Evolutionary conservation across 371 early-diverging fungal genomes (phyloP), one percentile per base, ranked within the genome.

Genomic region (Lichtheimia corymbifera): DNA sequence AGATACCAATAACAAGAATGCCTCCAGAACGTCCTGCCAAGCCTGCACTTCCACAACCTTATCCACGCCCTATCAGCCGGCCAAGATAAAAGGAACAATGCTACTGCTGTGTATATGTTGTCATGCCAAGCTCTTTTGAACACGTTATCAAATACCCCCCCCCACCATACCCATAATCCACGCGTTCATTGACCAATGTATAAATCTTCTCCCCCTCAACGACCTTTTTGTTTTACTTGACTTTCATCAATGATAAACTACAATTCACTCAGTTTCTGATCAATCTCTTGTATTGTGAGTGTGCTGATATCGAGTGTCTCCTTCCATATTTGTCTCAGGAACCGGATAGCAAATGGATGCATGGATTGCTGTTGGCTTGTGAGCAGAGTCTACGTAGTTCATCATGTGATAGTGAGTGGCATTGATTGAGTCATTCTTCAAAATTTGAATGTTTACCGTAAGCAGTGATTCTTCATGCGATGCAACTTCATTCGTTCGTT

Each of bases 251-350:
- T 22, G 47, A 47, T 47, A 47, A 25, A 55, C 40, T 40, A 25
- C 20, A 56, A 9, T 20, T 58, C 20, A 24, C 45, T 12, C 35
- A 49, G 17, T 49, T 62, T 64, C 47, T 55, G 52, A 18, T 53
- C 58, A 28, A 70, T 61, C 41, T 70, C 70, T 49, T 45, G 40
- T 45, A 65, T 35, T 14, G 61, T 63, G 12, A 27, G 25, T 18
- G 22, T 15, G 25, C 63, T 61, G 30, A 72, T 72, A 4, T 62
- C 67, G 17, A 45, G 28, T 22, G 67, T 63, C 53, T 73, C 73
- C n/a, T 52, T 18, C 73, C 73, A 73, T 6, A 66, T 62, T 44
- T 59, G 62, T 5, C 58, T 35, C 28, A 73, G 30, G 35, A 73
- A 73, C 5, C 45, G 30, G 4, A 66, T 20, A 15, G 69, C 67